Percentiles rank a stretch among this genome's conserved stretches.
Evolutionary conservation across 2,329 filamentous ascomycete species (phyloP).

Genomic region (Anthostomella pinea): DNA sequence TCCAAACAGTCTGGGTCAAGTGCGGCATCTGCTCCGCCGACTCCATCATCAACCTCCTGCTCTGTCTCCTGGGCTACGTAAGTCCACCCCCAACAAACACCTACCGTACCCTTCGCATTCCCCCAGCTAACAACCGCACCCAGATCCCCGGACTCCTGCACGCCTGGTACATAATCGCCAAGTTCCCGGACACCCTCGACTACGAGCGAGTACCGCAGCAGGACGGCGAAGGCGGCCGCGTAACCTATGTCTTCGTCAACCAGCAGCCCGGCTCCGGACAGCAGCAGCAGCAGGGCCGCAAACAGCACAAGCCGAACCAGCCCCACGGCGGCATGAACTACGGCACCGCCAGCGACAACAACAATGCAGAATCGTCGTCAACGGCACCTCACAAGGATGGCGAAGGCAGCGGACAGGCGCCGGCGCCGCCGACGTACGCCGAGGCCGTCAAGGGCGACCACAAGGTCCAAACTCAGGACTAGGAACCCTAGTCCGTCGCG

Average conservation of each 20-base stretch:
- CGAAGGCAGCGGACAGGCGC: conserved; percentile 3
- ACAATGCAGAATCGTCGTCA: conserved; percentile 22
- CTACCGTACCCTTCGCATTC: too few species aligned
- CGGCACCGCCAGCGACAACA: conserved; percentile 37
- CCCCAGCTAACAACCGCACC: conserved; percentile 6
- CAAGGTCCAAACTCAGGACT: conserved; percentile 75
- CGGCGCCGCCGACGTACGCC: conserved; percentile 77
- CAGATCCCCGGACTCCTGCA: conserved; percentile 84
- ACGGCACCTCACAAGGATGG: conserved; percentile 26
- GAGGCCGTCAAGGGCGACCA: conserved; percentile 87
- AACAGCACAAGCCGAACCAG: conserved; percentile 30
- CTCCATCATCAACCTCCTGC: conserved; percentile 90
- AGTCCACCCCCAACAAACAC: too few species aligned
- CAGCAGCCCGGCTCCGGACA: conserved; percentile 23
- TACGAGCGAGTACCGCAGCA: conserved; percentile 64
- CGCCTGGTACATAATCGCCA: conserved; percentile 96
- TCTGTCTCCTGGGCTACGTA: conserved; percentile 72
- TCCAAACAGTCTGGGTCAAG: conserved; percentile 84
- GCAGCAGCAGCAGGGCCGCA: conserved; percentile 25
- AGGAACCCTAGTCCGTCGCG: conserved; percentile 20
- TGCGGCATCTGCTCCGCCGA: conserved; percentile 88
- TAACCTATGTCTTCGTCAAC: conserved; percentile 80
- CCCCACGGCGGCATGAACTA: conserved; percentile 43
- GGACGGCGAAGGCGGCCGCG: conserved; percentile 50
- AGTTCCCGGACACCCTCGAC: conserved; percentile 75